Conservation (phyloP, 2,329 filamentous ascomycete genomes). For the Penicillium sp. region DNA sequence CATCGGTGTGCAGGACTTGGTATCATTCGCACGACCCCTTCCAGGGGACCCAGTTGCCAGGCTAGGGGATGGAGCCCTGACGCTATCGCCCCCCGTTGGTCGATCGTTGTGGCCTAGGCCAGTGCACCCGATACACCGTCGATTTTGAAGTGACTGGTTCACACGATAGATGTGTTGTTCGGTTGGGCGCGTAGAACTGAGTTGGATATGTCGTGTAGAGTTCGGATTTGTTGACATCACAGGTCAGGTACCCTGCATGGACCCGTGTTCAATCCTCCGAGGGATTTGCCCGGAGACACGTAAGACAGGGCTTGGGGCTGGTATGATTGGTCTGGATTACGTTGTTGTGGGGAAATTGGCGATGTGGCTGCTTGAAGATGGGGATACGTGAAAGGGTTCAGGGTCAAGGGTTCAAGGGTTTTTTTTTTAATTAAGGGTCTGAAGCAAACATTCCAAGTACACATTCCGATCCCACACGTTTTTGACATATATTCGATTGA, state of each 20-base stretch:
- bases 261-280: constrained; percentile 1
- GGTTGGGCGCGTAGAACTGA: constrained; percentile 2
- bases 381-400: neutral
- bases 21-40: neutral
- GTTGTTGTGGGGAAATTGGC: neutral
- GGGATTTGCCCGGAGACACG: neutral
- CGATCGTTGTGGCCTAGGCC: constrained; percentile 12
- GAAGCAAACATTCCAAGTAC: neutral
- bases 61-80: constrained; percentile 8
- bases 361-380: neutral
- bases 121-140: neutral
- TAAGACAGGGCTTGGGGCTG: constrained; percentile 1
- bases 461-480: neutral
- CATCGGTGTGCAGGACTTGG: neutral
- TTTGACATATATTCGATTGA: neutral
- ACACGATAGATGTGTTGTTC: neutral
- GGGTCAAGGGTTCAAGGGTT: neutral
- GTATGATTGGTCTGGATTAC: neutral
- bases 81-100: constrained; percentile 9
- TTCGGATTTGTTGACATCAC: constrained; percentile 3
- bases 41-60: neutral
- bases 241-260: neutral
- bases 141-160: neutral
- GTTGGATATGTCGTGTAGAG: neutral
- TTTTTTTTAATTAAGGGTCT: neutral